Evolutionary conservation across 2,329 filamentous ascomycete genomes (phyloP), one percentile per base, ranked within the genome.

Genomic region (Alternaria dauci): DNA sequence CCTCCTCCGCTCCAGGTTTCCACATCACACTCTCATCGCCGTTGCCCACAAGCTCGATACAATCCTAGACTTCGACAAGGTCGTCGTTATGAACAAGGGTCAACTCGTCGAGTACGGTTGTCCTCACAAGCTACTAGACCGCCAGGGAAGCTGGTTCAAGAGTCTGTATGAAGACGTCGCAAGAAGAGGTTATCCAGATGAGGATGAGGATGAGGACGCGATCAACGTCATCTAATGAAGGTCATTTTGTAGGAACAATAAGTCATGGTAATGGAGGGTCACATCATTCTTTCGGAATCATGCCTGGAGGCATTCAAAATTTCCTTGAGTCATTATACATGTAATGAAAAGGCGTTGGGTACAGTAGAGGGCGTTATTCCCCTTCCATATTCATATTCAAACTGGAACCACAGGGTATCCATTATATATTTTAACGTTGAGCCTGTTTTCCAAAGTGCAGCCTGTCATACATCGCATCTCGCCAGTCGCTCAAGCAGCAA

Each of bases 21-120:
- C 75, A 2, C 79, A 78, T 4, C 85, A 86, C 61, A 91, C 89
- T 0, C 84, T 91, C 55, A 80, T 88, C 52, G 81, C 83, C 0
- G 83, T 88, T 2, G 85, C 85, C 5, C 86, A 88, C 73, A 84
- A 85, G 28, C 77, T 88, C 42, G 81, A 85, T 38, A 85, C 85
- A 57, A 84, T 88, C 14, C 76, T 84, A 61, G 82, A 84, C 54
- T 86, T 84, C 67, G 84, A 87, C 67, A 74, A 73, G 25, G 81
- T 87, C 28, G 78, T 82, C 1, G 82, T 87, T 8, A 80, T 87
- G 77, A 82, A 86, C 26, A 72, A 76, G 8, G 85, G 85, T 3
- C 68, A 69, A 48, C 71, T 86, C 9, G 79, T 83, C 2, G 85
- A 87, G 73, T 76, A 71, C 30, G 76, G 73, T 25, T 61, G 67